Evolutionary conservation across 1,284 basidiomycete genomes (phyloP).

Genomic region (Tylopilus sp.): DNA sequence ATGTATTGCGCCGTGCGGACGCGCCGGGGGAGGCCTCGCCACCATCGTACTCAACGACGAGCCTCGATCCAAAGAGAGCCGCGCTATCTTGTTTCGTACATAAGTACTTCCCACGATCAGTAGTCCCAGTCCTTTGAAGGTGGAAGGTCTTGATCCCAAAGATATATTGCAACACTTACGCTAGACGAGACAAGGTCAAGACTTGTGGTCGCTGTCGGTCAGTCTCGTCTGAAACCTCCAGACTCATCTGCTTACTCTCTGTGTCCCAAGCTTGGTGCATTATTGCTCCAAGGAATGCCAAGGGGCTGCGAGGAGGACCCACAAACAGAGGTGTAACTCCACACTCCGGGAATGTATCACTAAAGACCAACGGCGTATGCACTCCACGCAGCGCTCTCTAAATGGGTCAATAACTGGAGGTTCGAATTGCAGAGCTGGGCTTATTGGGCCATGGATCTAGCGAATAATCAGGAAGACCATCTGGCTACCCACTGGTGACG

Average conservation of each 20-base stretch:
- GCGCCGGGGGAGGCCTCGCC: constrained; percentile 67
- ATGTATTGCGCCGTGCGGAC: constrained; percentile 69
- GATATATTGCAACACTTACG: constrained; percentile 25
- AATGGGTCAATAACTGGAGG: constrained; percentile 27
- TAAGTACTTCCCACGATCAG: background rate
- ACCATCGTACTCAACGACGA: constrained; percentile 44
- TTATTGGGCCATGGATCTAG: constrained; percentile 27
- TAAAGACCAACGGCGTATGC: constrained; percentile 10
- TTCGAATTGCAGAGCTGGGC: constrained; percentile 21
- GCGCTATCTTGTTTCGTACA: background rate
- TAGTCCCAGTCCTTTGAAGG: background rate
- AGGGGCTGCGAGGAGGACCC: constrained; percentile 28
- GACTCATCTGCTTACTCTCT: background rate
- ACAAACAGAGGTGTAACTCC: constrained; percentile 24
- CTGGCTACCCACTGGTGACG: constrained; percentile 19
- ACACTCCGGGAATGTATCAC: constrained; percentile 14
- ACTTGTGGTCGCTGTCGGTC: constrained; percentile 32
- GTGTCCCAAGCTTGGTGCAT: constrained; percentile 19
- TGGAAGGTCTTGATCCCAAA: constrained; percentile 17
- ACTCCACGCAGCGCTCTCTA: constrained; percentile 23
- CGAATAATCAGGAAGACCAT: constrained; percentile 23
- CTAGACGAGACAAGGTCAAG: constrained; percentile 30
- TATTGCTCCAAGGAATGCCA: constrained; percentile 33
- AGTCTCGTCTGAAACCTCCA: background rate
- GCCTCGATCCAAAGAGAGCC: no score